phyloP scores from a whole-genome alignment of 768 basidiomycete genomes.

The Kwoniella sp. region DNA sequence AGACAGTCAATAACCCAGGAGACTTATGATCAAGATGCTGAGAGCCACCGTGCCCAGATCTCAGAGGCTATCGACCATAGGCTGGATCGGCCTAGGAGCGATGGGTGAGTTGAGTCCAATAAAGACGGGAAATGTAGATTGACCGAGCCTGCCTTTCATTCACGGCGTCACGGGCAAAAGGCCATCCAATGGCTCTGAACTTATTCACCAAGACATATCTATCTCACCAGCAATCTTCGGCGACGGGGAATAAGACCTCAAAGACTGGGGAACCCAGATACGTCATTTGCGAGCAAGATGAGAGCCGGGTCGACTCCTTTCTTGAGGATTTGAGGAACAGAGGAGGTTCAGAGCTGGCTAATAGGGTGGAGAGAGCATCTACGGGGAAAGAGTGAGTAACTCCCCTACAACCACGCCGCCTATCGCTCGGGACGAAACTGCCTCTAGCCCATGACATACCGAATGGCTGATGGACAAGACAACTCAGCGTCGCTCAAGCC shows the following conservation, averaged over 20 bases:
- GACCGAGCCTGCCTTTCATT: background rate
- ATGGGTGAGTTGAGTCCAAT: constrained; percentile 39
- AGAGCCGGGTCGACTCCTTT: constrained; percentile 33
- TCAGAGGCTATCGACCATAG: constrained; percentile 37
- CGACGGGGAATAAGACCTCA: background rate
- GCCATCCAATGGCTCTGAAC: constrained; percentile 51
- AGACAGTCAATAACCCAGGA: background rate
- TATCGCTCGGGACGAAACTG: too few species aligned
- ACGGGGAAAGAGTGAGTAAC: constrained; percentile 45
- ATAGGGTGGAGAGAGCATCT: constrained; percentile 30
- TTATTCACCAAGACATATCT: constrained; percentile 49
- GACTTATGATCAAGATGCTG: constrained; percentile 26
- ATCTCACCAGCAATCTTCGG: constrained; percentile 15
- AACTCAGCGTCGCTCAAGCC: background rate
- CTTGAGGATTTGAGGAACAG: constrained; percentile 29
- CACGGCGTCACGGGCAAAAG: constrained; percentile 28
- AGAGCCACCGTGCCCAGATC: constrained; percentile 14
- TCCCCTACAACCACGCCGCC: too few species aligned
- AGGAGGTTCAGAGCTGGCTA: constrained; percentile 34
- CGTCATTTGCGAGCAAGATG: constrained; percentile 45
- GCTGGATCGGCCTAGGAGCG: constrained; percentile 50
- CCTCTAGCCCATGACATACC: too few species aligned
- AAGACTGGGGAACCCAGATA: constrained; percentile 10
- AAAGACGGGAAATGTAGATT: too few species aligned
- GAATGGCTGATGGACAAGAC: too few species aligned